Percentiles rank a stretch among this genome's conserved stretches.
Evolutionary conservation across 768 basidiomycete genomes (phyloP).

Genomic region (Rhizopogon rudus): DNA sequence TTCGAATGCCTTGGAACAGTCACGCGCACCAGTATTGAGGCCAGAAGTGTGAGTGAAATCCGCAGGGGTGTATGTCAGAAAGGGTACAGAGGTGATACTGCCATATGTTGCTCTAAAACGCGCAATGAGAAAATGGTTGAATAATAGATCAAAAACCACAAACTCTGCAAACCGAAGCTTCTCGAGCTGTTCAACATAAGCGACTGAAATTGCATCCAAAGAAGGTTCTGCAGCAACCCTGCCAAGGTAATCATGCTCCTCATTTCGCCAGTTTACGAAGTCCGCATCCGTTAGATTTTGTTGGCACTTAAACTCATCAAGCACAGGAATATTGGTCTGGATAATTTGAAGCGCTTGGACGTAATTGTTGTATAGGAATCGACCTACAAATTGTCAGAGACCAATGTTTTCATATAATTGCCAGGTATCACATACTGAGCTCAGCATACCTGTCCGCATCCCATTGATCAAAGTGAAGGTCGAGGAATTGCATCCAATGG

Average conservation of each 20-base stretch:
- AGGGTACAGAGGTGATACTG: constrained; percentile 2
- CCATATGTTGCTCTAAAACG: constrained; percentile 9
- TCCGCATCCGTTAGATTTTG: neutral
- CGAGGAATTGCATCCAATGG: constrained; percentile 13
- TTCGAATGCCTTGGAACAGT: constrained; percentile 17
- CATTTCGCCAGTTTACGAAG: neutral
- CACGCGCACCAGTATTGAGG: constrained; percentile 10
- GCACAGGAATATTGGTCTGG: neutral
- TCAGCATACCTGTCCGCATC: neutral
- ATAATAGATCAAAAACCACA: neutral
- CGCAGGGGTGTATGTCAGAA: constrained; percentile 10
- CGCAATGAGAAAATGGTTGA: neutral
- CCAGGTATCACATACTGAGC: neutral
- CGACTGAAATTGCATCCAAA: constrained; percentile 19
- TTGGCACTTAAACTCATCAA: neutral
- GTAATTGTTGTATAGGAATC: constrained; percentile 13
- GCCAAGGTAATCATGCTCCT: neutral
- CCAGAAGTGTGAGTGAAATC: constrained; percentile 9
- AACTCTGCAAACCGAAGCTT: neutral
- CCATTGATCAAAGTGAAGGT: constrained; percentile 6
- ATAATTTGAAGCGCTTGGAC: constrained; percentile 13
- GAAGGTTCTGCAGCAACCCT: neutral
- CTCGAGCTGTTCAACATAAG: constrained; percentile 1
- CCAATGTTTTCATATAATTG: neutral
- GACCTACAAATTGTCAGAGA: constrained; percentile 2